Evolutionary conservation across 345 rosid species (phyloP).

Genomic region (Citrus cavaleriei): DNA sequence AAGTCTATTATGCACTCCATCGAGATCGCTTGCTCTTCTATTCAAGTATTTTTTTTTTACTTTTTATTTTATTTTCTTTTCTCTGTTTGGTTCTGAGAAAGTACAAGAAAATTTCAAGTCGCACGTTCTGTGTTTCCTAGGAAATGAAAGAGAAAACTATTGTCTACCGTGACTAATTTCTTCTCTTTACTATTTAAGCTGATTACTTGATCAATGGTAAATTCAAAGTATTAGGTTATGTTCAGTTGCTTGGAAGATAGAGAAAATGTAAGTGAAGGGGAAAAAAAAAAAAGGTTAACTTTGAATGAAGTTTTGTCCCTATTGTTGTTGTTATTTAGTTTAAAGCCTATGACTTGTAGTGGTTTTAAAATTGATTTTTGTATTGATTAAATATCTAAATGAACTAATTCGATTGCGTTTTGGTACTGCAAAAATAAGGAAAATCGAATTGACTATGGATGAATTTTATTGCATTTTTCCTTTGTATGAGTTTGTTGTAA

Average conservation of each 20-base stretch:
- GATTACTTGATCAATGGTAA: background rate
- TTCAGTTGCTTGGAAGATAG: background rate
- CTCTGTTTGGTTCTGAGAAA: constrained; percentile 16
- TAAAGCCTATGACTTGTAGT: background rate
- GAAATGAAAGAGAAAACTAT: background rate
- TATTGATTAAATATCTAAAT: background rate
- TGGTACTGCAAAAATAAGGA: background rate
- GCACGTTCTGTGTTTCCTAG: background rate
- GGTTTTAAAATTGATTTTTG: background rate
- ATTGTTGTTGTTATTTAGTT: background rate
- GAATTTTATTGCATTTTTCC: background rate
- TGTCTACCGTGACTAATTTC: background rate
- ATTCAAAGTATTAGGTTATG: no score
- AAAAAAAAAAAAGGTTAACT: background rate
- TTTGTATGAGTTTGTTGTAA: background rate
- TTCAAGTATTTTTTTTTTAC: constrained; percentile 53
- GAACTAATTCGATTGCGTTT: background rate
- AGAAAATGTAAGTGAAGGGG: background rate
- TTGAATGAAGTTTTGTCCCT: background rate
- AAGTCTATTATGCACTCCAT: constrained; percentile 92
- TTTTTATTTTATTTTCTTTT: background rate
- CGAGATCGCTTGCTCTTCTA: constrained; percentile 87
- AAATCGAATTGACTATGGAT: background rate
- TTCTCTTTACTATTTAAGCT: background rate
- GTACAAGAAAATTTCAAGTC: background rate